phyloP scores from a whole-genome alignment of 495 filamentous ascomycete species.

The Hypoxylon fuscum region DNA sequence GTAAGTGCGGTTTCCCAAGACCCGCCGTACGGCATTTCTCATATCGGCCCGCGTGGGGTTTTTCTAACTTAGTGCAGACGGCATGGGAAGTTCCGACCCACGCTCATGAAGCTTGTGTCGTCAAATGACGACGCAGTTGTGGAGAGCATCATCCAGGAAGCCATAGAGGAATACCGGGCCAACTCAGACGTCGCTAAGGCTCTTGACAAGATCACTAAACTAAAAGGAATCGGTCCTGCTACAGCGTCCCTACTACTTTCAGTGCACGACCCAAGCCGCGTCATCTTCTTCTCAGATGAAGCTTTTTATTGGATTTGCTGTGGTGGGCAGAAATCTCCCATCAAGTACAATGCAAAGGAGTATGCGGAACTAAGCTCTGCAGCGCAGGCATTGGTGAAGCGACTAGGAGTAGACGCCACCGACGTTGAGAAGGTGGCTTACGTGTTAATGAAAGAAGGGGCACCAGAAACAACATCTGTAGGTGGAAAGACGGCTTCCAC shows the following conservation, averaged over 20 bases:
- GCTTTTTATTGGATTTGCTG: slow-evolving; percentile 71
- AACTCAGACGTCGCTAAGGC: slow-evolving; percentile 58
- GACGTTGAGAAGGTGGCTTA: slow-evolving; percentile 77
- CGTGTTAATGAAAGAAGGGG: slow-evolving; percentile 59
- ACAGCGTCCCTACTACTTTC: slow-evolving; percentile 77
- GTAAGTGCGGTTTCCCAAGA: slow-evolving; percentile 56
- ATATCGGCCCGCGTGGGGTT: slow-evolving; percentile 1
- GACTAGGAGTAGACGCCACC: slow-evolving; percentile 63
- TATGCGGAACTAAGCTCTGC: slow-evolving; percentile 63
- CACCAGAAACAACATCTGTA: slow-evolving; percentile 4
- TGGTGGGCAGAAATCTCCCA: slow-evolving; percentile 52
- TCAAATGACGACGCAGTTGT: slow-evolving; percentile 62
- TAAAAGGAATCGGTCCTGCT: slow-evolving; percentile 74
- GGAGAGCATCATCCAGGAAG: slow-evolving; percentile 55
- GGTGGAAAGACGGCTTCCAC: slow-evolving; percentile 3
- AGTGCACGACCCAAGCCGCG: slow-evolving; percentile 61
- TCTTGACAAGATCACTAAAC: slow-evolving; percentile 57
- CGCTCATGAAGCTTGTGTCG: slow-evolving; percentile 69
- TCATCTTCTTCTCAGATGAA: slow-evolving; percentile 83
- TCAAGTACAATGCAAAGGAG: slow-evolving; percentile 73
- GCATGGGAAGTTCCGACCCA: slow-evolving; percentile 77
- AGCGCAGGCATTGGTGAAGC: slow-evolving; percentile 53
- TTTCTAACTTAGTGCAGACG: slow-evolving; percentile 44
- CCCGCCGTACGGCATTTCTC: neutral
- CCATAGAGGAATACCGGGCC: slow-evolving; percentile 57